Evolutionary conservation across 208 protist genomes (phyloP), one percentile per base, ranked within the genome.

Genomic region (Leishmania guyanensis): DNA sequence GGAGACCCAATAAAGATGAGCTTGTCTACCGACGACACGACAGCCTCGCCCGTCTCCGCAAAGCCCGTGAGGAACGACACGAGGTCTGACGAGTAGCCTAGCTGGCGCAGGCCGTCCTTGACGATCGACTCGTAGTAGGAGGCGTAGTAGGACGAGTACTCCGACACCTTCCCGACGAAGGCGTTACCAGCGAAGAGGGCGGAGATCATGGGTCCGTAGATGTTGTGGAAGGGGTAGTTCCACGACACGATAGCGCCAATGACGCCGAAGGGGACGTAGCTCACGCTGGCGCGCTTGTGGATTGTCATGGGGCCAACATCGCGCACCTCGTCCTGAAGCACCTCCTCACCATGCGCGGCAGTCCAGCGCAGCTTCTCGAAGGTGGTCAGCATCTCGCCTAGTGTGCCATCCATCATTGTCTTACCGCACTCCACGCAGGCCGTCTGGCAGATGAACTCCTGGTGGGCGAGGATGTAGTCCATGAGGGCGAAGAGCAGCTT

Each of bases 151-250:
- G 96, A 98, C 75, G 96, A 97, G 80, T 96, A 98, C 89, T 99
- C 97, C 29, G 96, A 98, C 8, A 98, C 95, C 83, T 99, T 98
- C 48, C 97, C 92, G 3, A 99, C 91, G 80, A 98, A 96, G n/a
- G 89, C 95, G 85, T 99, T 99, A 77, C 98, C 98, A 36, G 97
- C 88, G 68, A 98, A 99, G 54, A 99, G 89, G 58, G 96, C 96
- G 56, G 97, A 97, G 81, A 99, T 98, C 90, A 98, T 95, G 78
- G 95, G 95, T 36, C 93, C 94, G 82, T 94, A 96, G 79, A 98
- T 95, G 90, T 98, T 99, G 86, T 99, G 97, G 82, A 99, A 98
- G 20, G 98, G 97, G 88, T 99, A 99, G 88, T 99, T 99, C 94
- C 94, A 98, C 75, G 95, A 96, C 46, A 98, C 93, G 79, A 98